These are phyloP conservation scores for Begonia fuchsioides DNA, from an alignment of 306 rosid species.

Conservation along the genomic window DNA sequence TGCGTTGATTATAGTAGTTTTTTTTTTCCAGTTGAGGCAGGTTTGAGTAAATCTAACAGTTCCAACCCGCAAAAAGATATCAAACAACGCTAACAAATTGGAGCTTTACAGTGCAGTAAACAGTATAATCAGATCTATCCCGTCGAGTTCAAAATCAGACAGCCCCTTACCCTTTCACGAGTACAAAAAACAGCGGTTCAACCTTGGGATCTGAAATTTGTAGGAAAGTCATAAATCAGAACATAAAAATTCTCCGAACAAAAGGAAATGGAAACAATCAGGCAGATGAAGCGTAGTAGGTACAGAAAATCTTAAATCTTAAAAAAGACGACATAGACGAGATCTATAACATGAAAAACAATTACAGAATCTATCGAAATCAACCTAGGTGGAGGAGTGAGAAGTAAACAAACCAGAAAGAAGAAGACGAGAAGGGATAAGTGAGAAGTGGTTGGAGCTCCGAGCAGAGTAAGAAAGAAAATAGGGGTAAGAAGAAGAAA, in stretches of 20 bases:
- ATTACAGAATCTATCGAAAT: background rate
- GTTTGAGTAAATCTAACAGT: conserved; percentile 8
- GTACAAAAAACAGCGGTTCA: conserved; percentile 1
- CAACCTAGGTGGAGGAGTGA: background rate
- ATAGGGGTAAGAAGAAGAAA: too few species aligned
- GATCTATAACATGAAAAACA: too few species aligned
- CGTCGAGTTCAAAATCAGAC: conserved; percentile 23
- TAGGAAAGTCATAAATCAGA: background rate
- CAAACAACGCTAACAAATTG: conserved; percentile 15
- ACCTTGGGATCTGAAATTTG: conserved; percentile 8
- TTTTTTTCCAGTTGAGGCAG: background rate
- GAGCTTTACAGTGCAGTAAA: conserved; percentile 1
- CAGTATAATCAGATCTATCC: conserved; percentile 12
- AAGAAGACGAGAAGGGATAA: too few species aligned
- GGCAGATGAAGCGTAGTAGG: background rate
- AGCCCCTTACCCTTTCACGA: conserved; percentile 7
- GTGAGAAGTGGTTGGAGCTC: too few species aligned
- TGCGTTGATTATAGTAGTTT: conserved; percentile 7
- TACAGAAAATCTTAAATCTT: background rate
- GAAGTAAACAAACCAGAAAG: conserved; percentile 10
- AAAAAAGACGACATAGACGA: background rate
- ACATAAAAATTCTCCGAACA: background rate
- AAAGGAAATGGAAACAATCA: background rate
- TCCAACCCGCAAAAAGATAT: conserved; percentile 11
- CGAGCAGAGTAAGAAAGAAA: too few species aligned